Base-by-base conservation (phyloP, 441 rosid species). In the Kokia cookei region DNA sequence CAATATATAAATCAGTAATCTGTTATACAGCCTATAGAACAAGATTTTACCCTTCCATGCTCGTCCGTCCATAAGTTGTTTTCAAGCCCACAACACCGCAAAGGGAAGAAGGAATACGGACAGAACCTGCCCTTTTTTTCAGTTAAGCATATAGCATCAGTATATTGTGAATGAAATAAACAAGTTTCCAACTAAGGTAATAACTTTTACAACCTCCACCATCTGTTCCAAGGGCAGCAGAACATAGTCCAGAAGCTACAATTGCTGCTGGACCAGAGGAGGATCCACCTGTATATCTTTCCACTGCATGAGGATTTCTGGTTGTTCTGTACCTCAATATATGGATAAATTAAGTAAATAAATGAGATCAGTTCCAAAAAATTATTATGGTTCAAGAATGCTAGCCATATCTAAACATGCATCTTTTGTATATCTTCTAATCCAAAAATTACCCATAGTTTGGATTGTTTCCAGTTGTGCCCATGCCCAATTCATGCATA, bases 401-500 rank as follows among this genome's bases (percentile, higher is more conserved):
- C 26, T 71, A 8, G 29, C 32, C 53, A 65, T 43, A 57, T 57
- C 61, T 24, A 60, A 27, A 27, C 14, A 60, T 29, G 65, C 65
- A 60, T 60, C 65, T 60, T 12, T 60, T 60, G 13, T 29, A 29
- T 14, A 29, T 29, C 17, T 60, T 17, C 61, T 22, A 14, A 2
- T 72, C 57, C 70, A 77, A 51, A 72, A 75, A 66, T 86, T 72
- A 93, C 98, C 97, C 98, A 59, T 91, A 90, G 81, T 89, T 91
- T 22, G 97, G 83, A 87, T 91, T 93, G 82, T 91, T 90, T 76
- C 98, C 97, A 13, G 94, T 91, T 14, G 96, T 88, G 8, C 98
- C 98, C 97, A 93, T 86, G 82, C 98, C 94, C 72, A 90, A 12
- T 79, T 93, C 97, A 77, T 93, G 96, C 97, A 93, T 90, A 84